These are phyloP conservation scores for Nakazawaea ishiwadae DNA, from an alignment of 805 yeast species.

Conservation along the genomic window DNA sequence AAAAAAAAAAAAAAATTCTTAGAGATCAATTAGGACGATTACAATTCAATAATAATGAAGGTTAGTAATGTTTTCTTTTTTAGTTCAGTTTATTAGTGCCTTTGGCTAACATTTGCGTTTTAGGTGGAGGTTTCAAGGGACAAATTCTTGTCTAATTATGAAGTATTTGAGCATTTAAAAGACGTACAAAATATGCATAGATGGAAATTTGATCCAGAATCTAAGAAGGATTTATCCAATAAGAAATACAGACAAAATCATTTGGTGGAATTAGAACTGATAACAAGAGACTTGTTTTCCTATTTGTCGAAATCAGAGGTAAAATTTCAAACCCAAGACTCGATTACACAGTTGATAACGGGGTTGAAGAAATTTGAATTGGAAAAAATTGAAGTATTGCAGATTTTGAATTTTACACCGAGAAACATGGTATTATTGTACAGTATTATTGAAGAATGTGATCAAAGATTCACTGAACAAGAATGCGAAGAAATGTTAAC, in stretches of 20 bases:
- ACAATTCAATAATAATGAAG: slow-evolving; percentile 4
- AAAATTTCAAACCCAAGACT: slow-evolving; percentile 26
- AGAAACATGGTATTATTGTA: slow-evolving; percentile 73
- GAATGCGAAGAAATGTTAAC: slow-evolving; percentile 55
- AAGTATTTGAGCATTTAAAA: slow-evolving; percentile 52
- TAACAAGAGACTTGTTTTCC: slow-evolving; percentile 41
- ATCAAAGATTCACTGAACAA: slow-evolving; percentile 71
- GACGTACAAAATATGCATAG: slow-evolving; percentile 41
- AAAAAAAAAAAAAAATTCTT: neutral
- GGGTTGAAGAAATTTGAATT: slow-evolving; percentile 48
- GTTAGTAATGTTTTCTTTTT: too few species aligned
- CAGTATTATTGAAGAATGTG: slow-evolving; percentile 88
- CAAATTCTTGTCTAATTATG: slow-evolving; percentile 58
- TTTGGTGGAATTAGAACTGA: slow-evolving; percentile 43
- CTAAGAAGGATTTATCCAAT: slow-evolving; percentile 20
- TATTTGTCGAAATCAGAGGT: slow-evolving; percentile 36
- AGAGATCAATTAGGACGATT: neutral
- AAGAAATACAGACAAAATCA: slow-evolving; percentile 25
- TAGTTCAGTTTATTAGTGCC: too few species aligned
- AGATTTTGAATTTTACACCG: slow-evolving; percentile 79
- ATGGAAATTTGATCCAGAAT: slow-evolving; percentile 36
- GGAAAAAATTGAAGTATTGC: slow-evolving; percentile 80
- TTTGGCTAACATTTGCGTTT: neutral
- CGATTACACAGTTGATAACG: slow-evolving; percentile 33
- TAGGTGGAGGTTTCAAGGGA: slow-evolving; percentile 49